These are phyloP conservation scores for Backusella psychrophila DNA, from an alignment of 192 early-diverging fungal species.

Conservation along the genomic window DNA sequence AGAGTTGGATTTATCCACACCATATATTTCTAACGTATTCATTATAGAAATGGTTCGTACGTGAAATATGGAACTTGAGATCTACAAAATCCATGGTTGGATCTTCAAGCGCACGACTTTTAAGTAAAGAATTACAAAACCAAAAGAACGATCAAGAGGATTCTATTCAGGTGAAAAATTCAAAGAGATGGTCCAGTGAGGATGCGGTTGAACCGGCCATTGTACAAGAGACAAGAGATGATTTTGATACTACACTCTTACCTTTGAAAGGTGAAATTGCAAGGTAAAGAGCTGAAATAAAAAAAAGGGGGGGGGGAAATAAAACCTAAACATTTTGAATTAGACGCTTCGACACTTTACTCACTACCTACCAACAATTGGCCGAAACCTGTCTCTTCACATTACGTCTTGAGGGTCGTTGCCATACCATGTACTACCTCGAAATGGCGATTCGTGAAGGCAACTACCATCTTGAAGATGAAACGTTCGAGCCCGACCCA, in stretches of 20 bases:
- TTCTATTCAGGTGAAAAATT: conserved; percentile 19
- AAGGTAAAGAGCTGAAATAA: too few relatives aligned
- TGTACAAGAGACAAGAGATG: neutral
- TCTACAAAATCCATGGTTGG: neutral
- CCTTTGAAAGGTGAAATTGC: conserved; percentile 49
- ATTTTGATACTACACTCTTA: conserved; percentile 14
- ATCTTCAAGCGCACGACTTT: neutral
- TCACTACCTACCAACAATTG: conserved; percentile 67
- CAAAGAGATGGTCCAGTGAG: conserved; percentile 25
- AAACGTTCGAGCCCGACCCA: conserved; percentile 80
- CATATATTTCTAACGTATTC: neutral
- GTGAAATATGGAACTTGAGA: conserved; percentile 52
- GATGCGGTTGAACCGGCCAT: neutral
- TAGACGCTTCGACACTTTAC: conserved; percentile 51
- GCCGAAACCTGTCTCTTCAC: conserved; percentile 81
- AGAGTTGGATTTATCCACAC: conserved; percentile 14
- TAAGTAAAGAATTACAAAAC: neutral
- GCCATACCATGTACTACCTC: conserved; percentile 83
- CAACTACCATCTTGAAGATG: conserved; percentile 74
- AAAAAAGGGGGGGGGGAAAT: too few relatives aligned
- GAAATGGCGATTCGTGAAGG: conserved; percentile 92
- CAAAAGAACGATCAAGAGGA: neutral
- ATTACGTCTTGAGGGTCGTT: conserved; percentile 79
- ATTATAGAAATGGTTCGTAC: conserved; percentile 65
- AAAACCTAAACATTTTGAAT: neutral